Conservation (phyloP, 768 basidiomycete species). For the Pisolithus orientalis region DNA sequence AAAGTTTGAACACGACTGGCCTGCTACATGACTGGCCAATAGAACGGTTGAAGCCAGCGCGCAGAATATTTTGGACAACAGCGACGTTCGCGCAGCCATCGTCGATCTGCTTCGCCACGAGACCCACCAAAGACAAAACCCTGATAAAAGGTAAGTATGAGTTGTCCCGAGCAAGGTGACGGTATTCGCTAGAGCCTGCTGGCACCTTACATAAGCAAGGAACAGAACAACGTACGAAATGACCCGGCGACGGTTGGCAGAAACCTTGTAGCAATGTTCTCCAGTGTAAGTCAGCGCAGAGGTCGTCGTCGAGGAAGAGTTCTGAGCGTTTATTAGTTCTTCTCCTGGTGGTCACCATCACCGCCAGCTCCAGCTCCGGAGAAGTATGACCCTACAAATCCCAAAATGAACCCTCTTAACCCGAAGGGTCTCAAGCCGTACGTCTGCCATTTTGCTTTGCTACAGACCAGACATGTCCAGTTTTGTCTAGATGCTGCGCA, state of each 20-base stretch:
- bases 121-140: too few relatives aligned
- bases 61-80: background rate
- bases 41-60: conserved; percentile 9
- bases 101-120: background rate
- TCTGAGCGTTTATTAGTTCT: conserved; percentile 31
- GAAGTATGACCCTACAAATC: conserved; percentile 66
- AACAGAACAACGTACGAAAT: background rate
- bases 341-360: conserved; percentile 50
- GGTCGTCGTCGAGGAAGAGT: too few relatives aligned
- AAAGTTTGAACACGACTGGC: conserved; percentile 24
- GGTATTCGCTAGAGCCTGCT: background rate
- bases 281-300: conserved; percentile 24
- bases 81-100: conserved; percentile 7
- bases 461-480: background rate
- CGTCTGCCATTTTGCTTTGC: conserved; percentile 22
- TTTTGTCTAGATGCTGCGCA: conserved; percentile 75
- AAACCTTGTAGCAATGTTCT: conserved; percentile 32
- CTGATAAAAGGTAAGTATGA: background rate
- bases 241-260: background rate
- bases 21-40: conserved; percentile 7
- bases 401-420: conserved; percentile 83
- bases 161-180: background rate
- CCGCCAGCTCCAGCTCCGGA: conserved; percentile 22
- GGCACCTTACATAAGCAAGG: background rate
- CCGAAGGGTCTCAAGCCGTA: conserved; percentile 95